Evolutionary conservation across 805 yeast species (phyloP), one percentile per base, ranked within the genome.

Genomic region (Candida quercuum): DNA sequence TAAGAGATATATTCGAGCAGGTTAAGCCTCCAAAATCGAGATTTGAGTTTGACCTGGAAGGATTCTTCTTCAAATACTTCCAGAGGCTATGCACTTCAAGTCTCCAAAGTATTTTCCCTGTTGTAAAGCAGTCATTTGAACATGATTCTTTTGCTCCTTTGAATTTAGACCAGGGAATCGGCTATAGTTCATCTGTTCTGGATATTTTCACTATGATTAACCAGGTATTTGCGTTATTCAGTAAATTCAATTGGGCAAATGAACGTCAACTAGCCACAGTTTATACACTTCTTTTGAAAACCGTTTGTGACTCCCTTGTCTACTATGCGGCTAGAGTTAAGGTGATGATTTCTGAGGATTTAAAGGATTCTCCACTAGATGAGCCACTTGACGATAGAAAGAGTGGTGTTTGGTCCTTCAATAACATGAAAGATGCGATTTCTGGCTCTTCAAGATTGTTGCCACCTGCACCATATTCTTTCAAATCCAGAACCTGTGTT

Each of bases 131-230:
- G 20, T 78, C 91, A 0, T 52, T 86, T 4, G 62, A 65, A 9
- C 69, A 65, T 10, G 96, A 88, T 54, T 50, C 52, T 1, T 78
- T 81, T 55, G 61, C 66, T 35, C 76, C 81, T 0, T 50, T 78
- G 14, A 75, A 76, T 43, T 56, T 61, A 1, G 63, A 56, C 1
- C 64, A 67, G 31, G 63, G 59, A 2, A 63, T 64, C 6, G 51
- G 51, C 1, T 67, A 68, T 49, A 78, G 86, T 42, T 64, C 76
- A 2, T 83, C 91, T 0, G 84, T 82, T 1, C 53, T 72, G 17
- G 93, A 85, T 53, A 69, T 83, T 12, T 81, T 83, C 56, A 68
- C 76, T 9, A 66, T 84, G 54, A 69, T 84, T 25, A 71, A 72
- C 41, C 78, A 78, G 37, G 71, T 76, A 11, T 53, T 85, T 16